These are phyloP conservation scores for Phytophthora colocasiae DNA, from an alignment of 352 stramenopile species.

Conservation along the genomic window DNA sequence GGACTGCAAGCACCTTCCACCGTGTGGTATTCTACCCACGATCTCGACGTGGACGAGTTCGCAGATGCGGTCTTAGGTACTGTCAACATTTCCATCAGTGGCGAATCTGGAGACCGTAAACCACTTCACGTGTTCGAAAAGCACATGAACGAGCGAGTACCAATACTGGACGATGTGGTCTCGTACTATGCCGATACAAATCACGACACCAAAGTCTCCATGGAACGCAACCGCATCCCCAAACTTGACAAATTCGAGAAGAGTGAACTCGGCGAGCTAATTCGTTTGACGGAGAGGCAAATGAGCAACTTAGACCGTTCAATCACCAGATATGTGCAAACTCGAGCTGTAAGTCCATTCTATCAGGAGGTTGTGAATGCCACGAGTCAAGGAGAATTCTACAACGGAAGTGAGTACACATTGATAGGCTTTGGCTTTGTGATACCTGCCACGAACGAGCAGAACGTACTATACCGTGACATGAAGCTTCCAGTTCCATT, in stretches of 20 bases:
- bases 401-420: conserved; percentile 65
- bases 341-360: conserved; percentile 37
- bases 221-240: conserved; percentile 33
- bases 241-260: conserved; percentile 42
- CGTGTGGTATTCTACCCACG: conserved; percentile 61
- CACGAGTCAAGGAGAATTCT: conserved; percentile 40
- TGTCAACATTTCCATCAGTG: conserved; percentile 41
- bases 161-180: conserved; percentile 39
- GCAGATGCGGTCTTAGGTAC: conserved; percentile 60
- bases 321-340: conserved; percentile 41
- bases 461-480: conserved; percentile 64
- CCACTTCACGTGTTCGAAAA: conserved; percentile 46
- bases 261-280: conserved; percentile 42
- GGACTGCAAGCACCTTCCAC: conserved; percentile 67
- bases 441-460: conserved; percentile 56
- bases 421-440: conserved; percentile 65
- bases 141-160: conserved; percentile 29
- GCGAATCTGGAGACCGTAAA: conserved; percentile 16
- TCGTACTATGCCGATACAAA: conserved; percentile 58
- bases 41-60: conserved; percentile 62
- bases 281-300: conserved; percentile 29
- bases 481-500: conserved; percentile 61
- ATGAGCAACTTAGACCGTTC: conserved; percentile 37
- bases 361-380: conserved; percentile 51
- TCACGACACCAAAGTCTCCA: conserved; percentile 33